These are phyloP conservation scores for Eimeria mitis DNA, from an alignment of 169 alveolate species.

Conservation along the genomic window DNA sequence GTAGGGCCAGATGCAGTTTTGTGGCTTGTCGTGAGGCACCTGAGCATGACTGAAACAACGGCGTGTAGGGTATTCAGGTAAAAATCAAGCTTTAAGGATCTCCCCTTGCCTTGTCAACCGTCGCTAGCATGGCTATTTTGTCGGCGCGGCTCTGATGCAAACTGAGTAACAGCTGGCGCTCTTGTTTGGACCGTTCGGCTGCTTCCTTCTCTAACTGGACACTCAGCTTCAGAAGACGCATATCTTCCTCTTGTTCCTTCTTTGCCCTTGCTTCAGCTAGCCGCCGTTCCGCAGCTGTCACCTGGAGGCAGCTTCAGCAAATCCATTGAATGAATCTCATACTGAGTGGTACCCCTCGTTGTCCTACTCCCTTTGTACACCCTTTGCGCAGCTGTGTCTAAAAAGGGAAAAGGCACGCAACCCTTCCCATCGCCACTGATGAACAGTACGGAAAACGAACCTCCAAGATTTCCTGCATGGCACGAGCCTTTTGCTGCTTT, in stretches of 20 bases:
- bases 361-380: not conserved
- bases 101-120: slow-evolving; percentile 60
- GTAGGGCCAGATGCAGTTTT: not conserved
- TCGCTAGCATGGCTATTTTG: slow-evolving; percentile 62
- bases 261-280: slow-evolving; percentile 70
- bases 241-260: slow-evolving; percentile 68
- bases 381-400: not conserved
- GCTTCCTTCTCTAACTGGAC: slow-evolving; percentile 67
- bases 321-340: not conserved
- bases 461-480: slow-evolving; percentile 72
- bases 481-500: slow-evolving; percentile 67
- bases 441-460: not conserved
- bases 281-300: slow-evolving; percentile 71
- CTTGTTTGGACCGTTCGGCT: slow-evolving; percentile 54
- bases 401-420: not conserved
- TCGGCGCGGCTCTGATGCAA: slow-evolving; percentile 71
- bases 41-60: not conserved
- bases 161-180: slow-evolving; percentile 33
- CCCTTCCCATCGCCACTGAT: not conserved
- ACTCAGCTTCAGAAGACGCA: slow-evolving; percentile 56
- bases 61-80: not conserved
- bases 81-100: not conserved
- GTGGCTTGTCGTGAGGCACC: not conserved
- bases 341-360: not conserved
- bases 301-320: slow-evolving; percentile 19